These are phyloP conservation scores for Cyberlindnera amylophila DNA, from an alignment of 805 yeast species.

Conservation along the genomic window DNA sequence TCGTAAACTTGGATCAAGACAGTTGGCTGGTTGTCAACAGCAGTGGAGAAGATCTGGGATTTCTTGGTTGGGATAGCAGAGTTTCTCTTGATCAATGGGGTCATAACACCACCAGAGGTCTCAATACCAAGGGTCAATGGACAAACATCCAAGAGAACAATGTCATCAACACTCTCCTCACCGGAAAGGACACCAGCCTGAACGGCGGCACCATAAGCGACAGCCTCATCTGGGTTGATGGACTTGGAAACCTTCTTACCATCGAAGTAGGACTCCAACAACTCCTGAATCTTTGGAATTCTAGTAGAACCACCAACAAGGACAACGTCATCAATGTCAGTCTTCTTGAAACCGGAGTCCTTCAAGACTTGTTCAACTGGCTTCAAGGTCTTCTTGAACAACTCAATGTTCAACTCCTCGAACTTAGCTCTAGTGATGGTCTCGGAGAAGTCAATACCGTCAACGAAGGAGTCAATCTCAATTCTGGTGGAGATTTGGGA, in stretches of 20 bases:
- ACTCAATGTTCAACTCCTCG: slow-evolving; percentile 90
- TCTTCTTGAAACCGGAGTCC: slow-evolving; percentile 85
- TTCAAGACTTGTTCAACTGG: slow-evolving; percentile 95
- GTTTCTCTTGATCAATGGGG: slow-evolving; percentile 90
- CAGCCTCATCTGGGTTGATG: slow-evolving; percentile 99
- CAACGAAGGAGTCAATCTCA: slow-evolving; percentile 92
- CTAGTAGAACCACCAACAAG: slow-evolving; percentile 99
- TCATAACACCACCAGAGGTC: slow-evolving; percentile 97
- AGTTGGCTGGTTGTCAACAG: slow-evolving; percentile 94
- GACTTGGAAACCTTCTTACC: slow-evolving; percentile 97
- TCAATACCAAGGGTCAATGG: slow-evolving; percentile 95
- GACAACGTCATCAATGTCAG: slow-evolving; percentile 90
- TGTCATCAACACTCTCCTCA: slow-evolving; percentile 88
- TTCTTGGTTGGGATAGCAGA: slow-evolving; percentile 94
- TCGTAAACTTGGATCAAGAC: slow-evolving; percentile 91
- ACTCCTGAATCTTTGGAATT: slow-evolving; percentile 96
- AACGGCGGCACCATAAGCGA: slow-evolving; percentile 98
- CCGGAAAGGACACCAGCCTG: slow-evolving; percentile 98
- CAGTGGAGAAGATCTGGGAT: slow-evolving; percentile 93
- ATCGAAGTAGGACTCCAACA: slow-evolving; percentile 83
- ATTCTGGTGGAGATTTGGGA: slow-evolving; percentile 94
- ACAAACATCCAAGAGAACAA: slow-evolving; percentile 87
- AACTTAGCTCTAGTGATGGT: slow-evolving; percentile 96
- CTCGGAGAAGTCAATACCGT: slow-evolving; percentile 94
- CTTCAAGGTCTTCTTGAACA: slow-evolving; percentile 90